Base-by-base conservation (phyloP, 306 rosid genomes). In the Amphicarpaea edgeworthii region DNA sequence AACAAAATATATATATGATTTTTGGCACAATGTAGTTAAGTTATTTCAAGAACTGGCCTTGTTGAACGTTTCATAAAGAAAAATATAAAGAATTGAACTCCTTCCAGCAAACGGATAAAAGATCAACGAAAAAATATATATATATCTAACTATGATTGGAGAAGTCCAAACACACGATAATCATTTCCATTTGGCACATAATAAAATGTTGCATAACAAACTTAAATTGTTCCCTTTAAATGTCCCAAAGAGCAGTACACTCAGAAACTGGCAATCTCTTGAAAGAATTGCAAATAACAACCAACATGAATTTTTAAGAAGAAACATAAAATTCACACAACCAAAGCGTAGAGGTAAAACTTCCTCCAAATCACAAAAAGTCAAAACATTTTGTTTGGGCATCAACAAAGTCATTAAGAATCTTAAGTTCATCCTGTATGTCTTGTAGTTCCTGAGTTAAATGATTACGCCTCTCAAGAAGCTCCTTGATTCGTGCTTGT, bases 341-440 rank as follows among this genome's bases (percentile, higher is more conserved):
- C 26, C 9, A 62, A 3, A 16, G 2, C 20, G 4, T 37, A 34
- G 21, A n/a, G 17, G 8, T 8, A 8, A 23, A 40, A 38, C 4
- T 8, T 24, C 15, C 30, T 24, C 15, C 30, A 64, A 51, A 14
- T 64, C 73, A 76, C 19, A 64, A 3, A 64, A 76, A 63, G 21
- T 65, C 23, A 6, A 76, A 76, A 53, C 37, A 40, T 53, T 40
- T 76, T 21, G 21, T 24, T 7, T 53, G 12, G 6, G 57, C 40
- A 53, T 7, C 67, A 65, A 76, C 7, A 40, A 53, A 66, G 43
- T 64, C 72, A 49, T 16, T 2, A 16, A 16, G 23, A 23, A 4
- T 37, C 7, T 37, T n/a, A 21, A 63, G 12, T 23, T 20, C 12
- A n/a, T 63, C 64, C 72, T 21, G 6, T 63, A 65, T 15, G 15